Percentiles rank a stretch among this genome's conserved stretches.
These are phyloP conservation scores for Gnomoniopsis sp. DNA, from an alignment of 2,329 filamentous ascomycete genomes.

Conservation along the genomic window DNA sequence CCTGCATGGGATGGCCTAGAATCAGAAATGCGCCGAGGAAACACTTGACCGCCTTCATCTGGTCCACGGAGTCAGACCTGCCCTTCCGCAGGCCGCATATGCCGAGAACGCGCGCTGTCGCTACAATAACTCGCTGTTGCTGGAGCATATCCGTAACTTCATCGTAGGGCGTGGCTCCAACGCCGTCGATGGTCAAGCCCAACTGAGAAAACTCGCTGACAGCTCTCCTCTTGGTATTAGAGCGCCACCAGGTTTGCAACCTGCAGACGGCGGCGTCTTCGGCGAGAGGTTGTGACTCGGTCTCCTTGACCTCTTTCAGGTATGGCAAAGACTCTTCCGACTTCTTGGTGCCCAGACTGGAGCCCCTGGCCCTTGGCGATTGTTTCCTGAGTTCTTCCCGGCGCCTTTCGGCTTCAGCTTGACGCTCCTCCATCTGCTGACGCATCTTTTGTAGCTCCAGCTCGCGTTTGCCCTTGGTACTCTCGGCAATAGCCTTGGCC, in stretches of 20 bases:
- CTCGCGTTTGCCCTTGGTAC: conserved; percentile 76
- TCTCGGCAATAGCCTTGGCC: conserved; percentile 78
- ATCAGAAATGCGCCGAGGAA: conserved; percentile 81
- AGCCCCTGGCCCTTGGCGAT: conserved; percentile 46
- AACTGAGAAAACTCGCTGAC: conserved; percentile 65
- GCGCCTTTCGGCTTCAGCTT: conserved; percentile 72
- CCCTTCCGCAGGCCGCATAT: conserved; percentile 69
- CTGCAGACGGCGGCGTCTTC: conserved; percentile 60
- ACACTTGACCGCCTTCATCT: conserved; percentile 69
- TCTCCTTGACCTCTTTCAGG: conserved; percentile 48
- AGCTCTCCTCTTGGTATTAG: conserved; percentile 51
- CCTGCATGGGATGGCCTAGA: conserved; percentile 72
- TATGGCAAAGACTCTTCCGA: conserved; percentile 46
- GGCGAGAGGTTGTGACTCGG: conserved; percentile 43
- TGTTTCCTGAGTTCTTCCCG: conserved; percentile 61
- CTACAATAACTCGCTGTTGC: conserved; percentile 61
- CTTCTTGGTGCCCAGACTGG: conserved; percentile 40
- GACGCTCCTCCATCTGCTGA: conserved; percentile 73
- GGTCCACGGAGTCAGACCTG: conserved; percentile 57
- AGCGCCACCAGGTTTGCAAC: conserved; percentile 71
- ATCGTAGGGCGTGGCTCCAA: conserved; percentile 69
- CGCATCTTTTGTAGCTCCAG: conserved; percentile 68
- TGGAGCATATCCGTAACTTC: conserved; percentile 67
- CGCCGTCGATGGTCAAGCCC: conserved; percentile 66
- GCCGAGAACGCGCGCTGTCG: conserved; percentile 64